A percentile compares a stretch with the other conserved stretches of the same genome.
Conservation (phyloP, 192 early-diverging fungal species). For the Phycomyces nitens region DNA sequence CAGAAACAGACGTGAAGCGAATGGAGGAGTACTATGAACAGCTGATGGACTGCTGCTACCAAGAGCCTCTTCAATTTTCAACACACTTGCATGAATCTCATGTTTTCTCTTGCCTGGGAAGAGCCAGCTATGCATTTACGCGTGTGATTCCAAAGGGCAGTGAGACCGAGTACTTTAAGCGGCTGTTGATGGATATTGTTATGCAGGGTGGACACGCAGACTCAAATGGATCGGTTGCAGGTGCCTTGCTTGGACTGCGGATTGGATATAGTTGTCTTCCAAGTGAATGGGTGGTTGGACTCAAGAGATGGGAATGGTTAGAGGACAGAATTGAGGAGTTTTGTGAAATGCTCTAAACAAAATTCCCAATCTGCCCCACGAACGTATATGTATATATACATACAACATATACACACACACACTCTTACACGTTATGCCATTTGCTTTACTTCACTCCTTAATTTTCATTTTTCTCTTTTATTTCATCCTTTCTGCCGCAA, state of each 20-base stretch:
- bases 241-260: constrained; percentile 31
- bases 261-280: constrained; percentile 31
- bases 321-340: constrained; percentile 36
- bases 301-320: constrained; percentile 38
- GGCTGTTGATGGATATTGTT: constrained; percentile 32
- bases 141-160: constrained; percentile 15
- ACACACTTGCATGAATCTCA: neutral
- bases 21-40: constrained; percentile 26
- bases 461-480: neutral
- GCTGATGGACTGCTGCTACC: constrained; percentile 22
- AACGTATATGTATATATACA: neutral
- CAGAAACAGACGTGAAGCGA: constrained; percentile 21
- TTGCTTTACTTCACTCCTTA: neutral
- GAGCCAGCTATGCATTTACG: constrained; percentile 29
- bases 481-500: no score
- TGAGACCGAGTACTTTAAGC: constrained; percentile 29
- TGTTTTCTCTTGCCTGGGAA: constrained; percentile 27
- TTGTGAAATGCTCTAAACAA: constrained; percentile 25
- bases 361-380: neutral
- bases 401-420: neutral
- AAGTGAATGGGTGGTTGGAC: constrained; percentile 37
- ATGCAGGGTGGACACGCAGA: constrained; percentile 37
- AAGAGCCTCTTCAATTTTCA: constrained; percentile 2
- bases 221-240: constrained; percentile 32
- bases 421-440: neutral